Evolutionary conservation across 108 stramenopile genomes (phyloP), one percentile per base, ranked within the genome.

Genomic region (Cyclotella baltica): DNA sequence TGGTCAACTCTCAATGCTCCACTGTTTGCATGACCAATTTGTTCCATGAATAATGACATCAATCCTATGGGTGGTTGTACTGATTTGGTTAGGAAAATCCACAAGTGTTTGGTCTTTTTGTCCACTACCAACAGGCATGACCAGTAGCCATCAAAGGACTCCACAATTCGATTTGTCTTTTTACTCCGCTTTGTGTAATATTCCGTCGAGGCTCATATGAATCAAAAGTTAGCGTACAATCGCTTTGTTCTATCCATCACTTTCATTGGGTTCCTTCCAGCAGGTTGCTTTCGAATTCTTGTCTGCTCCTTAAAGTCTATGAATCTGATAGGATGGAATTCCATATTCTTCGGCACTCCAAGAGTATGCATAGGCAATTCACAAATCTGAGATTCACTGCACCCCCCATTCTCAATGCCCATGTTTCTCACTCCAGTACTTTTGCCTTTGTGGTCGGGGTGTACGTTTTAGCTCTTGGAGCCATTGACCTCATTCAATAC

Each of bases 201-300:
- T 23, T 22, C 23, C 2, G 51, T 52, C 3, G 68, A 69, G 0
- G 68, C 50, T 15, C 68, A 27, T 31, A 69, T 28, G 20, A 69
- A 69, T 34, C 68, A 50, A 50, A 67, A 67, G 6, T 67, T 48
- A 23, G 33, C 28, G 43, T 67, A 48, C 48, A 50, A 67, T 0
- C 47, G 47, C 6, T 29, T 0, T 0, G 29, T 30, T 22, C 47
- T 6, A 28, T 67, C 67, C 4, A 22, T 29, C 0, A 51, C 50
- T n/a, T 70, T 70, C 0, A 19, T 2, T n/a, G n/a, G n/a, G n/a
- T n/a, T n/a, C n/a, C n/a, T n/a, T n/a, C n/a, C n/a, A n/a, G n/a
- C n/a, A n/a, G n/a, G n/a, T n/a, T n/a, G n/a, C n/a, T n/a, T n/a
- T n/a, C n/a, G n/a, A n/a, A n/a, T n/a, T n/a, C n/a, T n/a, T n/a